These are phyloP conservation scores for Nicotiana otophora DNA, from an alignment of 257 asterid genomes.

Conservation along the genomic window DNA sequence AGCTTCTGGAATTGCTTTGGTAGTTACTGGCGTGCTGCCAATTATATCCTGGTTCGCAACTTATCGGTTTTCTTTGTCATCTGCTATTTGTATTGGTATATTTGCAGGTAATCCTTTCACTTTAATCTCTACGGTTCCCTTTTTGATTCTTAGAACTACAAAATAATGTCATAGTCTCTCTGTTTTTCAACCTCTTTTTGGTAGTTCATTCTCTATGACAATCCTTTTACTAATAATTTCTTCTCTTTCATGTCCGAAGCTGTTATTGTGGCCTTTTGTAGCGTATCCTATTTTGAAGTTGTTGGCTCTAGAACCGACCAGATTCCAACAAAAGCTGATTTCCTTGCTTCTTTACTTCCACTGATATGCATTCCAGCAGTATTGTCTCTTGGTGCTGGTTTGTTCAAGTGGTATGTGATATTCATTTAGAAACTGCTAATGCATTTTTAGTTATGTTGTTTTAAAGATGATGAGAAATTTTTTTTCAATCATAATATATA, in stretches of 20 bases:
- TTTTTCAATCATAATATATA: slow-evolving; percentile 1
- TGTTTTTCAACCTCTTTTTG: slow-evolving; percentile 10
- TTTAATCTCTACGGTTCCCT: slow-evolving; percentile 3
- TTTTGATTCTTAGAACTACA: neutral
- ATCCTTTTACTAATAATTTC: slow-evolving; percentile 19
- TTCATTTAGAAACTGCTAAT: slow-evolving; percentile 9
- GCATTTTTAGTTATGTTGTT: slow-evolving; percentile 9
- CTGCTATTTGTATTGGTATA: slow-evolving; percentile 79
- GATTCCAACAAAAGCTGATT: slow-evolving; percentile 81
- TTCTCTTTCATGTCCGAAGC: slow-evolving; percentile 37
- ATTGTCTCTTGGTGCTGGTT: slow-evolving; percentile 73
- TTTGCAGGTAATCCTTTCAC: slow-evolving; percentile 63
- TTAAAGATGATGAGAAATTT: slow-evolving; percentile 9
- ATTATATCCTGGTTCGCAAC: slow-evolving; percentile 97
- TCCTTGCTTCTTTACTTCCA: slow-evolving; percentile 93
- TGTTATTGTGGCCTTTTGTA: slow-evolving; percentile 85
- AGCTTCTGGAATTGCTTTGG: slow-evolving; percentile 80
- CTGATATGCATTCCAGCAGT: slow-evolving; percentile 92
- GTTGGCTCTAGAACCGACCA: slow-evolving; percentile 72
- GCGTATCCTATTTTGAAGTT: slow-evolving; percentile 74
- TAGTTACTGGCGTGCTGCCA: slow-evolving; percentile 85
- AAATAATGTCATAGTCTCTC: neutral
- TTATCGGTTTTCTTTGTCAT: slow-evolving; percentile 82
- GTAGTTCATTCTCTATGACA: slow-evolving; percentile 9
- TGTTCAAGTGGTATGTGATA: slow-evolving; percentile 80